Evolutionary conservation across 2,329 filamentous ascomycete species (phyloP).

Genomic region (Graphium sp.): DNA sequence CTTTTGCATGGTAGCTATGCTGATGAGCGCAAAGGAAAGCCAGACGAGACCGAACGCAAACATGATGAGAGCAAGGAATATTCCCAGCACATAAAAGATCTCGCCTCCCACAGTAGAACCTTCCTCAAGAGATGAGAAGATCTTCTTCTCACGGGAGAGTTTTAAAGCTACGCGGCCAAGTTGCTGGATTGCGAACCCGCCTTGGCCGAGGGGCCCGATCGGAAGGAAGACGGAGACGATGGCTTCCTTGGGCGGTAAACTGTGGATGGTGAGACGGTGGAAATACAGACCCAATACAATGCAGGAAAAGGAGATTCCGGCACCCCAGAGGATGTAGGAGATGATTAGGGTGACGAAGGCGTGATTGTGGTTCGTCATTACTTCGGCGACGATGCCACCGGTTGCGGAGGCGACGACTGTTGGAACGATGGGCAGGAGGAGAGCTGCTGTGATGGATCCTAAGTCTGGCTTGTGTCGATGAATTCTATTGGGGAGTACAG

Average conservation of each 20-base stretch:
- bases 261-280: conserved; percentile 48
- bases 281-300: conserved; percentile 52
- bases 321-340: conserved; percentile 54
- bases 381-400: conserved; percentile 46
- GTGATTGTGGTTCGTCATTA: conserved; percentile 34
- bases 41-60: conserved; percentile 27
- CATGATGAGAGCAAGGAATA: conserved; percentile 23
- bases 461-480: conserved; percentile 26
- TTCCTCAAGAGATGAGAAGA: conserved; percentile 21
- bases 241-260: conserved; percentile 47
- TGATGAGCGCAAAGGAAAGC: conserved; percentile 24
- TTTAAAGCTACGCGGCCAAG: conserved; percentile 28
- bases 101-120: conserved; percentile 19
- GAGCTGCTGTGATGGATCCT: conserved; percentile 44
- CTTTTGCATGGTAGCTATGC: conserved; percentile 18
- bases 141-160: conserved; percentile 18
- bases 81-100: conserved; percentile 40
- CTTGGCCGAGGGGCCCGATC: conserved; percentile 49
- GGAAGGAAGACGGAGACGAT: conserved; percentile 54
- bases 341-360: conserved; percentile 45
- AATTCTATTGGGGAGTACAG: conserved; percentile 12
- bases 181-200: conserved; percentile 40
- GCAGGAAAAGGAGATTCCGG: conserved; percentile 40
- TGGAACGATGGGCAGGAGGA: conserved; percentile 49
- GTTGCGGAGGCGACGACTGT: conserved; percentile 48